Conservation (phyloP, 352 stramenopile species). For the Phytophthora quininea region DNA sequence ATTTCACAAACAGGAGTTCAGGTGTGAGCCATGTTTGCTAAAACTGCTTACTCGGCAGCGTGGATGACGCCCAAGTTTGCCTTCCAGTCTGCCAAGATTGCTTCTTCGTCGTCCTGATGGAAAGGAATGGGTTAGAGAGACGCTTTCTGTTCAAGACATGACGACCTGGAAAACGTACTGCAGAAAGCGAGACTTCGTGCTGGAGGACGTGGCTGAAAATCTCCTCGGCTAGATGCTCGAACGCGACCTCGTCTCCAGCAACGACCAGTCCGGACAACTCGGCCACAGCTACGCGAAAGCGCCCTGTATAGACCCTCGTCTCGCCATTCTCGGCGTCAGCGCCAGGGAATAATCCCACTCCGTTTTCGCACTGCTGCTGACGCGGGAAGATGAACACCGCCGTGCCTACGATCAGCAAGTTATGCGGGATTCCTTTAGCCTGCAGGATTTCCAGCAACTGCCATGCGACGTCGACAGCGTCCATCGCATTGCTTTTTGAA, state of each 20-base stretch:
- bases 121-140: not conserved
- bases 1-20: not conserved
- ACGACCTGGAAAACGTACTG: constrained; percentile 36
- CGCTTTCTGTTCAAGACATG: not conserved
- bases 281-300: constrained; percentile 61
- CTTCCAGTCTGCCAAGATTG: constrained; percentile 26
- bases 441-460: constrained; percentile 51
- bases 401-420: constrained; percentile 48
- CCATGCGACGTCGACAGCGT: constrained; percentile 42
- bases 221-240: constrained; percentile 43
- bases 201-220: constrained; percentile 46
- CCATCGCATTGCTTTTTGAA: not conserved
- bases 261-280: constrained; percentile 68
- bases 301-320: constrained; percentile 3
- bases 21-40: too few species aligned
- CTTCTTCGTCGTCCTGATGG: constrained; percentile 22
- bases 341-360: constrained; percentile 15
- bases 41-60: too few species aligned
- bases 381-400: constrained; percentile 66
- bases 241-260: constrained; percentile 35
- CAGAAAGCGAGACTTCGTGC: constrained; percentile 53
- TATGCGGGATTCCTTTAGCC: constrained; percentile 46
- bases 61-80: constrained; percentile 2
- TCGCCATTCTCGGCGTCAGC: not conserved
- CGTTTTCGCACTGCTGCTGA: constrained; percentile 59